phyloP scores from a whole-genome alignment of 169 alveolate species.

The Perkinsus olseni region DNA sequence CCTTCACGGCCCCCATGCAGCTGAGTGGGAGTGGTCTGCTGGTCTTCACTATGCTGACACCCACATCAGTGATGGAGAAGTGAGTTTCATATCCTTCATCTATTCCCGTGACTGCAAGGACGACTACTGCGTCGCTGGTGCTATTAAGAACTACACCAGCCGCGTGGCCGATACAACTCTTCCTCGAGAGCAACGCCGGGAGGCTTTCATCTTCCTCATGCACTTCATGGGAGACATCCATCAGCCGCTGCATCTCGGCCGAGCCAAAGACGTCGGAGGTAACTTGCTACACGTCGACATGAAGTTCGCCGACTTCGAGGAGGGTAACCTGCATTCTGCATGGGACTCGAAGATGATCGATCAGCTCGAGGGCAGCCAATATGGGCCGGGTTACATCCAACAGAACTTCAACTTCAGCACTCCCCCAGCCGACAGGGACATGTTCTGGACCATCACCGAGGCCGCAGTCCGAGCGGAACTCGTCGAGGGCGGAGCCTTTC shows the following conservation, averaged over 20 bases:
- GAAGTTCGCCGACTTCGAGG: not conserved
- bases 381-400: too few relatives aligned
- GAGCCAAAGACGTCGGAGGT: not conserved
- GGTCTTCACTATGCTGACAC: not conserved
- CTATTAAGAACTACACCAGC: not conserved
- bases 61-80: not conserved
- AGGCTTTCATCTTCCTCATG: not conserved
- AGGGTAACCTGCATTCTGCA: not conserved
- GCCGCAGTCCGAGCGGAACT: not conserved
- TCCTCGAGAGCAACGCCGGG: not conserved
- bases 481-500: not conserved
- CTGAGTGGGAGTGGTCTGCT: constrained; percentile 1
- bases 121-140: not conserved
- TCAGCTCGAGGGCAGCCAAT: not conserved
- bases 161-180: not conserved
- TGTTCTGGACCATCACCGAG: not conserved
- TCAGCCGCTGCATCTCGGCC: not conserved
- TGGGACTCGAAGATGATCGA: not conserved
- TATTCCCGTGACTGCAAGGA: not conserved
- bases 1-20: not conserved
- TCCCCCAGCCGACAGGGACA: not conserved
- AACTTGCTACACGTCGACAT: not conserved
- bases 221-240: not conserved
- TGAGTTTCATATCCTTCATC: not conserved
- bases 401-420: too few relatives aligned